Conservation (phyloP, 441 rosid species). For the Bruguiera hainesii region DNA sequence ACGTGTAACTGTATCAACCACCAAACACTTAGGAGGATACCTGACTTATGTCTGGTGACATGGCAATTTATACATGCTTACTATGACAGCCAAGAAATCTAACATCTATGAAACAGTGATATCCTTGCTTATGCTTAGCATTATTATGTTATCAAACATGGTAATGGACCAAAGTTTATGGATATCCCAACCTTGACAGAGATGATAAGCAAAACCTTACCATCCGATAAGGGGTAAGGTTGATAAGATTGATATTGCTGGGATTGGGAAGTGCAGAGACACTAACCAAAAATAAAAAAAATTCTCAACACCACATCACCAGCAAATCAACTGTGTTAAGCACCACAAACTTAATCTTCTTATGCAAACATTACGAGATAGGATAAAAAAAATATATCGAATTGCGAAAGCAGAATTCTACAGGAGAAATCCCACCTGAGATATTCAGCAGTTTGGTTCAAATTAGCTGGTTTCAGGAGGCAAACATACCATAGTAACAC, state of each 20-base stretch:
- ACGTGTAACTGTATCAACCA: conserved; percentile 72
- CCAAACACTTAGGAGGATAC: conserved; percentile 39
- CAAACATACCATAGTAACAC: conserved; percentile 12
- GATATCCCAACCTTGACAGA: conserved; percentile 40
- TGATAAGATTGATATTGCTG: conserved; percentile 29
- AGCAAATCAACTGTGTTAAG: conserved; percentile 20
- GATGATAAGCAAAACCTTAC: conserved; percentile 23
- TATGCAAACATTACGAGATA: background rate
- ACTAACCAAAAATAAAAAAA: background rate
- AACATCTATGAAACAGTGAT: too few species aligned
- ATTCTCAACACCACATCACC: conserved; percentile 43
- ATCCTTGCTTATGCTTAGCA: too few species aligned
- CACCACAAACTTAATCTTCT: background rate
- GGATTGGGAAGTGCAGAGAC: conserved; percentile 41
- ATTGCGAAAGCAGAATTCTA: background rate
- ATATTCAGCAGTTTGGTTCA: background rate
- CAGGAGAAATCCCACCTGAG: conserved; percentile 1
- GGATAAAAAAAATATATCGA: background rate
- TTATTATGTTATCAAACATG: background rate
- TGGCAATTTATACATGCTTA: background rate
- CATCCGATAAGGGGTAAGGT: conserved; percentile 31
- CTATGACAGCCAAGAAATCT: too few species aligned
- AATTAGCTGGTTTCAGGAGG: background rate
- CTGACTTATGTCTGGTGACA: conserved; percentile 64
- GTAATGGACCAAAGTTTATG: too few species aligned